Percentiles rank a stretch among this genome's conserved stretches.
Conservation (phyloP, 1,284 basidiomycete genomes). For the Microbotryum saponariae region DNA sequence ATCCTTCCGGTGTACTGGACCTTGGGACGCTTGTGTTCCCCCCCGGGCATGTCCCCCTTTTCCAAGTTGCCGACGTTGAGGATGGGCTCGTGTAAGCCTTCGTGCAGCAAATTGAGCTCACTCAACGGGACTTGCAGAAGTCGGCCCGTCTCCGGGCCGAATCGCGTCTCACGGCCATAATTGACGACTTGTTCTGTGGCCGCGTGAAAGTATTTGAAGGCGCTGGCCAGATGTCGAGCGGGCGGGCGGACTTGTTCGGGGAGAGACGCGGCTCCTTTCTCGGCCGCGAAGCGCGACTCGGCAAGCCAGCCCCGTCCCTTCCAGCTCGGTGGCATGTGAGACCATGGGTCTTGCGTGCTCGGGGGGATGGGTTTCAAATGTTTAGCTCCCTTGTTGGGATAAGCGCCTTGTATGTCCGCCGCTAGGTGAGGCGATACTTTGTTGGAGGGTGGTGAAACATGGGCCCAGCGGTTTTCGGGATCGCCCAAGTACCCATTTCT, state of each 20-base stretch:
- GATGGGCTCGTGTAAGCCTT: slow-evolving; percentile 5
- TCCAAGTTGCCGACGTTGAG: slow-evolving; percentile 10
- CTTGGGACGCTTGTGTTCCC: slow-evolving; percentile 6
- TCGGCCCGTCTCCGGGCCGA: slow-evolving; percentile 17
- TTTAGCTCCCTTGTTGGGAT: not conserved
- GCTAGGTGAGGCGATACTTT: no score
- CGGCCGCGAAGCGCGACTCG: slow-evolving; percentile 8
- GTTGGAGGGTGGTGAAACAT: no score
- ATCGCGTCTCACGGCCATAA: not conserved
- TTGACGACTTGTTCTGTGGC: not conserved
- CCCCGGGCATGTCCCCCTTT: not conserved
- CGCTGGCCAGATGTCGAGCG: slow-evolving; percentile 12
- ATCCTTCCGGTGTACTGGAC: slow-evolving; percentile 10
- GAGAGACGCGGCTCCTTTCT: slow-evolving; percentile 6
- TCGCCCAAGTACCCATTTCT: no score
- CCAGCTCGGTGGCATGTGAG: not conserved
- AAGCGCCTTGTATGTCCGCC: not conserved
- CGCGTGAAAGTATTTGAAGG: slow-evolving; percentile 21
- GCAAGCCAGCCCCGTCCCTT: not conserved
- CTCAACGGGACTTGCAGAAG: slow-evolving; percentile 4
- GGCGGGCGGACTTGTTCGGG: slow-evolving; percentile 10
- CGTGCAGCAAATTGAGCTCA: not conserved
- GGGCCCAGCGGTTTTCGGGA: no score
- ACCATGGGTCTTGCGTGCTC: slow-evolving; percentile 19
- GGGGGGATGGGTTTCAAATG: slow-evolving; percentile 13